phyloP scores from a whole-genome alignment of 164 flowering plant genomes.

The Akebia trifoliata region DNA sequence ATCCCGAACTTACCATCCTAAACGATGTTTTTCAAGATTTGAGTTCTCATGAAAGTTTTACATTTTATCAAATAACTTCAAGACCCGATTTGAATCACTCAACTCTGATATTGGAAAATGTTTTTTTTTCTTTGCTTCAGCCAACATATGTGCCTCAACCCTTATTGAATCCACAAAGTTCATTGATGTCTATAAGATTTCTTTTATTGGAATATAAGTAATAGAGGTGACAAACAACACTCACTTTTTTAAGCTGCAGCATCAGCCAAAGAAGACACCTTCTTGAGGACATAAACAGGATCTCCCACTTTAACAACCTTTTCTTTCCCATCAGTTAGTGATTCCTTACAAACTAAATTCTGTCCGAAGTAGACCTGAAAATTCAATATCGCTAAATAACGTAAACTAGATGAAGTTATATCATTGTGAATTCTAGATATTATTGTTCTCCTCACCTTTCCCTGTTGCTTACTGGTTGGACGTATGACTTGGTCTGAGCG shows the following conservation, averaged over 20 bases:
- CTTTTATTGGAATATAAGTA: no score
- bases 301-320: conserved; percentile 57
- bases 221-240: no score
- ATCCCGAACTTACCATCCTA: no score
- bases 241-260: conserved; percentile 46
- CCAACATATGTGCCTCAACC: no score
- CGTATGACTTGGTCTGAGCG: conserved; percentile 69
- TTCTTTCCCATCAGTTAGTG: conserved; percentile 29
- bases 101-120: no score
- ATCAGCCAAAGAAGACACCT: conserved; percentile 46
- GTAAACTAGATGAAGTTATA: neutral
- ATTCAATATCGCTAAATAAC: neutral
- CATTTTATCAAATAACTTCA: no score
- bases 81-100: no score
- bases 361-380: conserved; percentile 85
- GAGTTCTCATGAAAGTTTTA: no score
- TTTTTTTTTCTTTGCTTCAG: no score
- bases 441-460: conserved; percentile 54
- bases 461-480: conserved; percentile 50
- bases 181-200: no score
- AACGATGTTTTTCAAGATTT: no score
- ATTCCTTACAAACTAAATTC: conserved; percentile 59
- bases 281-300: conserved; percentile 48
- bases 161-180: no score
- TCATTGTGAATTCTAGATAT: neutral